Evolutionary conservation across 257 asterid genomes (phyloP), one percentile per base, ranked within the genome.

Genomic region (Echites panduratus): DNA sequence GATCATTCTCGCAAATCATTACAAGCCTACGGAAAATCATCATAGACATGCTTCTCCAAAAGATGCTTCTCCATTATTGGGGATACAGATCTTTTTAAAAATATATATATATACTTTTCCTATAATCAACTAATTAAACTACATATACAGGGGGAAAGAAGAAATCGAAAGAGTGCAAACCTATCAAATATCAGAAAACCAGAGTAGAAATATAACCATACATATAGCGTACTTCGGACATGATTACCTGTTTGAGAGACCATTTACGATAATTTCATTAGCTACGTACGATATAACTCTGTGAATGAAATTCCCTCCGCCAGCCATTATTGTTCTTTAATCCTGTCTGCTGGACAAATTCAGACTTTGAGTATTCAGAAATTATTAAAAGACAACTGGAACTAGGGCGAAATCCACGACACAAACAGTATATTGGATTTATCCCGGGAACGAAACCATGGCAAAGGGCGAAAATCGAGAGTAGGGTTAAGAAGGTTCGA

Each of bases 261-360:
- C 84, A 29, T 80, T 76, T 32, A 84, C 87, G 48, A 86, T 64
- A 40, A 86, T 40, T 48, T 84, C 91, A 59, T 93, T 87, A 58
- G 89, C 91, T 7, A 89, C 87, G 49, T 93, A 90, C 5, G 82
- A 74, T 0, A 93, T 49, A 0, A 88, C 95, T 70, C 96, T 83
- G 75, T 83, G 85, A 45, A 90, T 8, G 76, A 93, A 90, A 82
- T 84, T 89, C 58, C 92, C 96, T 27, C 96, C 96, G 75, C 95
- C 96, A 56, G 91, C 94, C 96, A 90, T 93, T 65, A 49, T 32
- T 22, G 40, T n/a, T 32, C 68, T 9, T 24, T 29, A 22, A 3
- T 20, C 10, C 22, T 27, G 72, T 11, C 70, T 58, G 77, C 73
- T 73, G n/a, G n/a, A n/a, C n/a, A n/a, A n/a, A n/a, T n/a, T n/a